A percentile compares a stretch with the other conserved stretches of the same genome.
Evolutionary conservation across 257 asterid species (phyloP).

Genomic region (Nyctanthes arbortristis): DNA sequence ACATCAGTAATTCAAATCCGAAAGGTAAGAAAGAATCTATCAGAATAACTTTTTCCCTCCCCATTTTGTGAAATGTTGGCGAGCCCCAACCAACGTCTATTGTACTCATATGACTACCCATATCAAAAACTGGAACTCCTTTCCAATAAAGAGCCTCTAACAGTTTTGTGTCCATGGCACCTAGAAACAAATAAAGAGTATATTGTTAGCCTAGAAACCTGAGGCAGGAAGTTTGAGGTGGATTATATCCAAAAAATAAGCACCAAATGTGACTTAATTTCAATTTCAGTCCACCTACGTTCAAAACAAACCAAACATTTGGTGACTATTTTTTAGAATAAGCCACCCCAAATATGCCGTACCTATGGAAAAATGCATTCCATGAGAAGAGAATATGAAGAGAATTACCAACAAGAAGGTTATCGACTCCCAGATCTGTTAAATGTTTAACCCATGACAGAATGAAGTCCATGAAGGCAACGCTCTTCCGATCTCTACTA

Average conservation of each 20-base stretch:
- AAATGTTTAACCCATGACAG: constrained; percentile 95
- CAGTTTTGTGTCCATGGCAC: constrained; percentile 97
- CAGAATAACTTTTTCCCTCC: constrained; percentile 88
- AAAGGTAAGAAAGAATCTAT: constrained; percentile 81
- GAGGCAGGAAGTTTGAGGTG: too few relatives aligned
- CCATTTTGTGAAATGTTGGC: constrained; percentile 93
- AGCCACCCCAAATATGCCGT: too few relatives aligned
- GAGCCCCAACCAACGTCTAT: constrained; percentile 97
- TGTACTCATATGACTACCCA: constrained; percentile 99
- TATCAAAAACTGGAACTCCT: constrained; percentile 95
- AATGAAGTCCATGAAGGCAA: constrained; percentile 98
- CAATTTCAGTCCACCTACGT: too few relatives aligned
- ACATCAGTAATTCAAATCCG: constrained; percentile 92
- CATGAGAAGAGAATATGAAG: constrained; percentile 20
- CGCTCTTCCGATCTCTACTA: constrained; percentile 93
- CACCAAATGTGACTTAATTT: too few relatives aligned
- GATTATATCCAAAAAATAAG: too few relatives aligned
- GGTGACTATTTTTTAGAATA: too few relatives aligned
- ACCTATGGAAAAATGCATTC: too few relatives aligned
- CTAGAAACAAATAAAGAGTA: constrained; percentile 33
- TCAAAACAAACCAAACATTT: too few relatives aligned
- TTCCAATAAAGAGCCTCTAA: constrained; percentile 96
- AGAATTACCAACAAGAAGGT: constrained; percentile 83
- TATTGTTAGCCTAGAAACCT: constrained; percentile 18
- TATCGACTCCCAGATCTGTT: constrained; percentile 80